Evolutionary conservation across 225 moss, liverwort and hornwort species (phyloP).

Genomic region (Physcomitrium patens): DNA sequence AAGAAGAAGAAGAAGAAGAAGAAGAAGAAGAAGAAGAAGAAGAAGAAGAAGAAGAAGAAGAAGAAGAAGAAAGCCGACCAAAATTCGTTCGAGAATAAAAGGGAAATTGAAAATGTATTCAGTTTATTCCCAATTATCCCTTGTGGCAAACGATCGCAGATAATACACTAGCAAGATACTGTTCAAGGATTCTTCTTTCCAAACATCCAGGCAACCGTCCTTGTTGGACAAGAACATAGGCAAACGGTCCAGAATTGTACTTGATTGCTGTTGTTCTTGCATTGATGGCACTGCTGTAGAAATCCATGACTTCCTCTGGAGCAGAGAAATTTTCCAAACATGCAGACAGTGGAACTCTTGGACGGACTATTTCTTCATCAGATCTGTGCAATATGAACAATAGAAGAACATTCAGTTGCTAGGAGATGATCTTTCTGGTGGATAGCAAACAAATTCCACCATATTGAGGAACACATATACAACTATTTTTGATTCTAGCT

Average conservation of each 20-base stretch:
- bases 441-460: conserved; percentile 1
- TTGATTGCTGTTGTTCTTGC: conserved; percentile 97
- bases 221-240: neutral
- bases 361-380: conserved; percentile 91
- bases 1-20: conserved; percentile 4
- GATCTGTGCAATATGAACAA: conserved; percentile 52
- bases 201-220: conserved; percentile 15
- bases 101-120: neutral
- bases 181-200: neutral
- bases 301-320: conserved; percentile 95
- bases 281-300: conserved; percentile 92
- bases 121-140: neutral
- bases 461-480: neutral
- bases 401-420: neutral
- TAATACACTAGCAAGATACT: neutral
- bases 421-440: neutral
- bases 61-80: conserved; percentile 2
- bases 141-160: neutral
- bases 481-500: conserved; percentile 11
- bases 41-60: neutral
- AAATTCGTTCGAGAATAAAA: neutral
- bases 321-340: conserved; percentile 92
- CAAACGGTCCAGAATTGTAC: conserved; percentile 39
- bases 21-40: neutral
- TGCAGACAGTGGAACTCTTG: conserved; percentile 88